Conservation (phyloP, 257 asterid species). For the Solanum lignicaule region DNA sequence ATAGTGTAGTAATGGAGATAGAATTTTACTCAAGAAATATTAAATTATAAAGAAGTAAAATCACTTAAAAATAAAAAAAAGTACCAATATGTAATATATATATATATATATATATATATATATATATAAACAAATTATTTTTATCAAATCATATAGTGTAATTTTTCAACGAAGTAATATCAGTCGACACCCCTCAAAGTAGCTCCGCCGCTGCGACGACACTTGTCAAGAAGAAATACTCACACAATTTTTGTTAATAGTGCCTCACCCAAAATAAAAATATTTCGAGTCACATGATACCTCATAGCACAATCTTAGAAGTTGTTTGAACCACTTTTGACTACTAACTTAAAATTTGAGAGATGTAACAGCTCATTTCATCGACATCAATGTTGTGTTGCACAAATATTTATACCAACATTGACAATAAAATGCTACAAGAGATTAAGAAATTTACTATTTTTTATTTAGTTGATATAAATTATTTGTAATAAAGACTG, state of each 20-base stretch:
- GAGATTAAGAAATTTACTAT: neutral
- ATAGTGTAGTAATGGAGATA: neutral
- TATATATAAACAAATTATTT: too few species aligned
- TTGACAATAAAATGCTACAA: neutral
- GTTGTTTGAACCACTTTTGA: neutral
- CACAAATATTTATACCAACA: neutral
- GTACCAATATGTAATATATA: too few species aligned
- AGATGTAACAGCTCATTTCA: neutral
- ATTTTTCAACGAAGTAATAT: neutral
- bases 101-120: too few species aligned
- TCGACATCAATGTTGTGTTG: neutral
- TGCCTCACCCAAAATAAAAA: neutral
- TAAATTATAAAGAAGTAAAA: too few species aligned
- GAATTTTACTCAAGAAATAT: too few species aligned
- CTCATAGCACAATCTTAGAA: neutral
- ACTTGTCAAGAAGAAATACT: neutral
- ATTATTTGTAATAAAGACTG: too few species aligned
- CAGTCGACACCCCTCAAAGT: neutral
- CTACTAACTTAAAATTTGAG: neutral
- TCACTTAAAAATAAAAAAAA: too few species aligned
- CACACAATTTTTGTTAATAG: neutral
- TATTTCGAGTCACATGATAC: neutral
- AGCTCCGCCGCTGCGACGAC: neutral
- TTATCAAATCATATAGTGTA: too few species aligned
- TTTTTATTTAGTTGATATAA: neutral